These are phyloP conservation scores for Saksenaea vasiformis DNA, from an alignment of 371 early-diverging fungal species.

Conservation along the genomic window DNA sequence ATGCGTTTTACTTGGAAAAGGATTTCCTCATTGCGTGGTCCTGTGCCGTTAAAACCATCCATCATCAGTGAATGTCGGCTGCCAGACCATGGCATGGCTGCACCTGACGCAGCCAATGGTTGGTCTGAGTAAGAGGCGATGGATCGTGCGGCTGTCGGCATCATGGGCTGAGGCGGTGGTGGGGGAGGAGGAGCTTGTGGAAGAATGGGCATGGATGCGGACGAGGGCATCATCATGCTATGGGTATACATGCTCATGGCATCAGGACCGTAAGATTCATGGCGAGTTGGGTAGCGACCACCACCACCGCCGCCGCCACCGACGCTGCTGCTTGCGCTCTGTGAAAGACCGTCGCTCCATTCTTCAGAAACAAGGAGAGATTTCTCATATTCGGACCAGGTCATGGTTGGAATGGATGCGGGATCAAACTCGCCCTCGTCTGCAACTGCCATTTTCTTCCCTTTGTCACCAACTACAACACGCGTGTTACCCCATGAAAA, in stretches of 20 bases:
- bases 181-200: slow-evolving; percentile 21
- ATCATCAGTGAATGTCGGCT: slow-evolving; percentile 37
- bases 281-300: slow-evolving; percentile 6
- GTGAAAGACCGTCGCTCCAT: slow-evolving; percentile 42
- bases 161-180: slow-evolving; percentile 28
- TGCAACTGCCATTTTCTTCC: slow-evolving; percentile 61
- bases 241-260: slow-evolving; percentile 31
- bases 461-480: slow-evolving; percentile 77
- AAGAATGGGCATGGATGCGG: slow-evolving; percentile 41
- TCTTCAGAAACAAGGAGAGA: slow-evolving; percentile 60
- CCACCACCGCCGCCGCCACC: neutral
- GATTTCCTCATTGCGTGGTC: slow-evolving; percentile 76
- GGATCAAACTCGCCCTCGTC: slow-evolving; percentile 61
- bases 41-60: slow-evolving; percentile 30
- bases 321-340: slow-evolving; percentile 34
- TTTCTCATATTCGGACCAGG: slow-evolving; percentile 89
- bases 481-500: slow-evolving; percentile 99
- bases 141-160: slow-evolving; percentile 11
- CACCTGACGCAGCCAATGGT: slow-evolving; percentile 7
- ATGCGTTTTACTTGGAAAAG: slow-evolving; percentile 75
- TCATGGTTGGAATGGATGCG: slow-evolving; percentile 65
- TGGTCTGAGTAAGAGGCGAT: slow-evolving; percentile 12
- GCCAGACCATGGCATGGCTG: slow-evolving; percentile 9
- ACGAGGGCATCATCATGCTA: slow-evolving; percentile 33
- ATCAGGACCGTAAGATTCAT: slow-evolving; percentile 5